Base-by-base conservation (phyloP, 129 eudicot genomes). In the Sambucus nigra region DNA sequence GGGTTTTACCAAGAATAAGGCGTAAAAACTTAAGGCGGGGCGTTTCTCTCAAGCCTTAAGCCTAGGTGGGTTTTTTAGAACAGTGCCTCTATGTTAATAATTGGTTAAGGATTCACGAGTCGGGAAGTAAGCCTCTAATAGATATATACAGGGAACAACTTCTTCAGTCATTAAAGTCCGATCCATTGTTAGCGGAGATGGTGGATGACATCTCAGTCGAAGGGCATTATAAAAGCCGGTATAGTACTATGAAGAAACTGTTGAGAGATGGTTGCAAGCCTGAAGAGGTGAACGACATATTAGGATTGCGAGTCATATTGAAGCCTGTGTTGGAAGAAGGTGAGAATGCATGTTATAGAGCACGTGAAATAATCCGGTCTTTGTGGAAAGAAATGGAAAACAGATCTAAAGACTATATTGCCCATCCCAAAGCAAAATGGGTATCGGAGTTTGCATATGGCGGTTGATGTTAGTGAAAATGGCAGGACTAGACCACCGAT, bases 161-260 rank as follows among this genome's bases (percentile, higher is more conserved):
- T 45, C 72, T 76, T 50, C 78, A 59, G 29, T 55, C 79, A 23
- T 55, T 91, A 27, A 79, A 39, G 17, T 65, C 94, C 0, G 98
- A 91, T 65, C 53, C 65, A 16, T 0, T 58, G 9, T 74, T 91
- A 64, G 52, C 66, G 0, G 70, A 65, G 64, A 81, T 85, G 83
- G 87, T 85, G 45, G 72, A 67, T 63, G 72, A 74, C n/a, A 64
- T 91, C 21, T 71, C 70, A 12, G 84, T 81, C 28, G 86, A 74
- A 51, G 95, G 98, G 51, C 88, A 95, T 29, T 85, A 71, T 47
- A 91, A 91, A 62, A 91, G 94, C 64, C 98, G 89, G 39, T 91
- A 81, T 32, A 91, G 98, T 64, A 91, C 98, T n/a, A 85, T 91
- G 95, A 91, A 91, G 81, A 91, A 91, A 69, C 76, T 91, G 27